A percentile compares a stretch with the other conserved stretches of the same genome.
phyloP scores from a whole-genome alignment of 192 early-diverging fungal species.

The Chytriomyces sp. region DNA sequence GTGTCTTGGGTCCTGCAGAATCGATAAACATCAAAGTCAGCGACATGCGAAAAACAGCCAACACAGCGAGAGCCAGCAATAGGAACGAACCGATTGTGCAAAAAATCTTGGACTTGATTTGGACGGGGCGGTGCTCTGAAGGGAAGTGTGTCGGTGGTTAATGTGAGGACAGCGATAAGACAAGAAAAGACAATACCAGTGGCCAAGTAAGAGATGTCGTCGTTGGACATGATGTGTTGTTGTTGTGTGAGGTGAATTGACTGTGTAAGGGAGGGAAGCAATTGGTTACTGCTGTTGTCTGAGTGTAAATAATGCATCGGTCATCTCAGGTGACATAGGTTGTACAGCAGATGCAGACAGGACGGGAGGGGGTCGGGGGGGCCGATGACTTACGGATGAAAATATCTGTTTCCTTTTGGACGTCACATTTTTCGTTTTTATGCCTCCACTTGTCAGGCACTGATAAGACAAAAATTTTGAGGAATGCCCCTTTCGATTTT shows the following conservation, averaged over 20 bases:
- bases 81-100: constrained; percentile 55
- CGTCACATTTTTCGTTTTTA: no score
- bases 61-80: background rate
- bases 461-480: no score
- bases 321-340: no score
- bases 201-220: background rate
- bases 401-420: no score
- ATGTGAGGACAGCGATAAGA: background rate
- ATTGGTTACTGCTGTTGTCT: no score
- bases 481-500: no score
- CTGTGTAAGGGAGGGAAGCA: no score
- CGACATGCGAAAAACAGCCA: background rate
- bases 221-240: background rate
- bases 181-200: background rate
- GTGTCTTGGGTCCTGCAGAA: constrained; percentile 58
- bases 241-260: background rate
- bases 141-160: background rate
- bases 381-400: no score
- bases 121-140: constrained; percentile 47
- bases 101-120: constrained; percentile 64
- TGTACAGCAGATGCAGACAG: no score
- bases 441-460: no score
- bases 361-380: no score
- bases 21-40: background rate
- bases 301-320: no score